Conservation (phyloP, 768 basidiomycete genomes). For the Candolleomyces eurysporus region DNA sequence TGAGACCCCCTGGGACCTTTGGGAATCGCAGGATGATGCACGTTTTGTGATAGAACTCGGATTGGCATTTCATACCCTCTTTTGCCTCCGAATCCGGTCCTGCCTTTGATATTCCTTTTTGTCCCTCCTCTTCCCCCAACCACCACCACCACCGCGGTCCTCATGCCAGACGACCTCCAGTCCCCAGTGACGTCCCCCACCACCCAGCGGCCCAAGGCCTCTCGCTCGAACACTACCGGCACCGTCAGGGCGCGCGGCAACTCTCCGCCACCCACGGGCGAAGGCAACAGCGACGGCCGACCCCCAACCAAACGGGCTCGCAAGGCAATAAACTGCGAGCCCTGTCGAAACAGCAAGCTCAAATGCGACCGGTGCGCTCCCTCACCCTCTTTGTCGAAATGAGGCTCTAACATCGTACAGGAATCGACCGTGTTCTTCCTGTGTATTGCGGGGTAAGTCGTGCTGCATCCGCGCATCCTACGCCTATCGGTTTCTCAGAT, state of each 20-base stretch:
- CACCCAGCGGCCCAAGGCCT: constrained; percentile 38
- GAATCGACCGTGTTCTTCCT: constrained; percentile 86
- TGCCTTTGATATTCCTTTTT: constrained; percentile 17
- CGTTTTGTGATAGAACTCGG: neutral
- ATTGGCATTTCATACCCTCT: no score
- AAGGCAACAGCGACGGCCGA: constrained; percentile 50
- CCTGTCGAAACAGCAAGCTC: constrained; percentile 83
- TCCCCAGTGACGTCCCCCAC: constrained; percentile 36
- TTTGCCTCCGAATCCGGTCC: no score
- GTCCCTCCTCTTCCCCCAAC: constrained; percentile 19
- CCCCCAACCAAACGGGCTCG: constrained; percentile 80
- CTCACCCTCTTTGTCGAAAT: neutral
- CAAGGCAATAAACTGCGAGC: constrained; percentile 88
- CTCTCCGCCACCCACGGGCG: constrained; percentile 42
- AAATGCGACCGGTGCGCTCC: constrained; percentile 77
- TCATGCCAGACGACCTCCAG: constrained; percentile 36
- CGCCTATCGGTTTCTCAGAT: constrained; percentile 21
- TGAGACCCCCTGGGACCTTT: constrained; percentile 2
- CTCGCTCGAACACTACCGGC: constrained; percentile 36
- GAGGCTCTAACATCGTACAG: constrained; percentile 33
- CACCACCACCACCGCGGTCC: constrained; percentile 29
- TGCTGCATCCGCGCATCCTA: constrained; percentile 1
- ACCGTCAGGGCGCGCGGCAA: constrained; percentile 47
- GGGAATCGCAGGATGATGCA: constrained; percentile 2
- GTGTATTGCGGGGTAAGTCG: constrained; percentile 71